Base-by-base conservation (phyloP, 306 rosid genomes). In the Echinosophora koreensis region DNA sequence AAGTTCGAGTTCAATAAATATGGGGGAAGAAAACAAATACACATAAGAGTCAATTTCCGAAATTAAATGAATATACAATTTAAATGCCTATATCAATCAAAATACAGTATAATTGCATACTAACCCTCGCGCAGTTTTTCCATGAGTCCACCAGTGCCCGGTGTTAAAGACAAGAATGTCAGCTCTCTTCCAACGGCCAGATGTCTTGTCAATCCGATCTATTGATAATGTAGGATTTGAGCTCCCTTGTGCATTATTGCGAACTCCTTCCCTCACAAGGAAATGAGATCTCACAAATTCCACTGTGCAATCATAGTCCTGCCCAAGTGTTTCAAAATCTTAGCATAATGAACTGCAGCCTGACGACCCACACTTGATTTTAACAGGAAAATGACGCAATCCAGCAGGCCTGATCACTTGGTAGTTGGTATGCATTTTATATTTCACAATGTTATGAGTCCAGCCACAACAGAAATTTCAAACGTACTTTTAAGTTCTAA, bases 121-220 rank as follows among this genome's bases (percentile, higher is more conserved):
- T 58, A 79, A 96, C 98, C 99, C 99, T 16, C 98, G 90, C 60
- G 97, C 88, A 72, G 96, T 96, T 90, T 96, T 96, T 78, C 99
- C 99, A 89, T 96, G 98, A 82, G 94, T 49, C 99, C 98, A 96
- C 99, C 99, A 92, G 78, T 96, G 99, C 61, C 96, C 99, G 14
- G 99, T 92, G 83, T 96, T 96, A 73, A 96, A 91, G 86, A 96
- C 87, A 38, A 96, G 97, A 88, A 96, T 92, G 85, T 92, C 90
- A 82, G 96, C 98, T 68, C 81, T 88, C 86, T 81, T 87, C 99
- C 98, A 92, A 18, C 96, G 96, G n/a, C 77, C 49, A 32, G 94
- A 81, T 18, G 91, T 86, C 83, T 93, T 92, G 91, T 96, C 99
- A 69, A 96, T 92, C 72, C 74, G 90, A 83, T 96, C 98, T 8